These are phyloP conservation scores for Backusella mclennaniae DNA, from an alignment of 192 early-diverging fungal species.

Conservation along the genomic window DNA sequence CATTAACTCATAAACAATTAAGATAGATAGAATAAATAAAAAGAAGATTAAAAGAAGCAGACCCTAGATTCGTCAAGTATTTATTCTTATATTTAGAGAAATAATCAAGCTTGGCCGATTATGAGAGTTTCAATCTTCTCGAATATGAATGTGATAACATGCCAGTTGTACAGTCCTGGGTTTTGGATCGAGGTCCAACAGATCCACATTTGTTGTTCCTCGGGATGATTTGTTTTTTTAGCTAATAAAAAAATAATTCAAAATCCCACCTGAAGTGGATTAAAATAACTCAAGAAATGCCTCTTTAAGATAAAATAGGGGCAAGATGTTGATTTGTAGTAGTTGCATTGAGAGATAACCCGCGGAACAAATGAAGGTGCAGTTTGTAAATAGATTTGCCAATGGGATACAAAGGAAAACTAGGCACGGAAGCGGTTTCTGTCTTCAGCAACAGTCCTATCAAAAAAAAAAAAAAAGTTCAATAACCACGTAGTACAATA, in stretches of 20 bases:
- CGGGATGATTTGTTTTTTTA: conserved; percentile 2
- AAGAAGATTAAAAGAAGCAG: background rate
- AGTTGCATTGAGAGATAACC: background rate
- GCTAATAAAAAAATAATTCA: background rate
- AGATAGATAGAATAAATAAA: background rate
- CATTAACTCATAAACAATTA: background rate
- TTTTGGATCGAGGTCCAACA: background rate
- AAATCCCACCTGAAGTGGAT: background rate
- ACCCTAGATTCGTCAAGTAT: background rate
- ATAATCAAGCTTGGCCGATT: background rate
- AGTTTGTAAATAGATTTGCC: background rate
- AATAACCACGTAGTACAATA: background rate
- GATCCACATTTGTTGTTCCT: background rate
- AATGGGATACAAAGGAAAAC: background rate
- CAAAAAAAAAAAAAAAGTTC: background rate
- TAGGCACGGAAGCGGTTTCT: background rate
- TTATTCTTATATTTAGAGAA: background rate
- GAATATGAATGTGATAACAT: background rate
- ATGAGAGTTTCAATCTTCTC: background rate
- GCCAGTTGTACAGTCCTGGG: background rate
- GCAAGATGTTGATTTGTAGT: background rate
- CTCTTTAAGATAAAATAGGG: conserved; percentile 2
- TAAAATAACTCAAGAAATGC: conserved; percentile 6
- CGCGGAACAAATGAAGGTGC: background rate
- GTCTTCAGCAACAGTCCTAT: background rate